Percentiles rank a stretch among this genome's conserved stretches.
Evolutionary conservation across 208 protist species (phyloP).

Genomic region (Trypanosoma caninum): DNA sequence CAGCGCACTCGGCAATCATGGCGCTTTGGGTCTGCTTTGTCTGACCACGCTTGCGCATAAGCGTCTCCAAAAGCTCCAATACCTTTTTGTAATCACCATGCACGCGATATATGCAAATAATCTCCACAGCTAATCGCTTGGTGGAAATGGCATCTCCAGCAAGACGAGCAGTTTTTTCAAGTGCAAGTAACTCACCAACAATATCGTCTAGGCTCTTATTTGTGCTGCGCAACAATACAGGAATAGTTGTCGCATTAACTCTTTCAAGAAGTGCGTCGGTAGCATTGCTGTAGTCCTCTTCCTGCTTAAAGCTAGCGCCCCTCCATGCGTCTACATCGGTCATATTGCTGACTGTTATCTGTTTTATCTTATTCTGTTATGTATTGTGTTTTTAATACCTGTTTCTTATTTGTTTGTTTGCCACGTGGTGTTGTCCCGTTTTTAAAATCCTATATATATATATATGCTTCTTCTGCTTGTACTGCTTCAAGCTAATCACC

Average conservation of each 20-base stretch:
- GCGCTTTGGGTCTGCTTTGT: slow-evolving; percentile 89
- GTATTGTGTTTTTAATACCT: too few species aligned
- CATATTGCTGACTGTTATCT: slow-evolving; percentile 4
- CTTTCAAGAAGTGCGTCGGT: slow-evolving; percentile 59
- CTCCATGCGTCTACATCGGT: slow-evolving; percentile 83
- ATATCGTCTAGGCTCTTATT: slow-evolving; percentile 66
- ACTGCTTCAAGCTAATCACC: too few species aligned
- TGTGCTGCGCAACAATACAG: slow-evolving; percentile 63
- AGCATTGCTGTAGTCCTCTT: slow-evolving; percentile 74
- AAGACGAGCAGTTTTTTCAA: slow-evolving; percentile 91
- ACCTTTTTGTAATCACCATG: slow-evolving; percentile 78
- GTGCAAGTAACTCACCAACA: slow-evolving; percentile 77
- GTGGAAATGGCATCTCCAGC: slow-evolving; percentile 73
- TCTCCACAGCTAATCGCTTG: slow-evolving; percentile 80
- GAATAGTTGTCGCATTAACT: slow-evolving; percentile 73
- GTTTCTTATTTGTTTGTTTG: too few species aligned
- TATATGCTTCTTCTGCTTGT: too few species aligned
- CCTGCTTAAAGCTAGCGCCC: slow-evolving; percentile 86
- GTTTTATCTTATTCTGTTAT: neutral
- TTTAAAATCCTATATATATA: too few species aligned
- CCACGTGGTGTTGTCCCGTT: too few species aligned
- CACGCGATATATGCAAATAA: slow-evolving; percentile 86
- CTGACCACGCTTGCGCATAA: slow-evolving; percentile 95
- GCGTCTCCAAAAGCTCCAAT: slow-evolving; percentile 77
- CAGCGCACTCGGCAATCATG: slow-evolving; percentile 88